These are phyloP conservation scores for Rubus idaeus DNA, from an alignment of 306 rosid species.

Conservation along the genomic window DNA sequence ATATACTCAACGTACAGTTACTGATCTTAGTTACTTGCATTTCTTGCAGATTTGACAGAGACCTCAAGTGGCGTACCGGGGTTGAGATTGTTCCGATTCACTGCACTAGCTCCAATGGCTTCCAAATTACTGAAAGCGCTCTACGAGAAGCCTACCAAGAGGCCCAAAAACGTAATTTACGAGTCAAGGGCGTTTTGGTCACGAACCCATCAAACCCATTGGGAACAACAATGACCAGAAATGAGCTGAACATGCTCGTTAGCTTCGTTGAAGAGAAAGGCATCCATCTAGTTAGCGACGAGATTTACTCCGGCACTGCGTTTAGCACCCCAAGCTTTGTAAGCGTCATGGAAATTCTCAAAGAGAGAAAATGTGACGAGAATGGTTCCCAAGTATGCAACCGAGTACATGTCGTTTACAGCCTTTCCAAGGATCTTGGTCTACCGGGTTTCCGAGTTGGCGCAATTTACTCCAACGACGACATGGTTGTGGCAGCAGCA, in stretches of 20 bases:
- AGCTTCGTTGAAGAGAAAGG: conserved; percentile 51
- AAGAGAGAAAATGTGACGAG: conserved; percentile 34
- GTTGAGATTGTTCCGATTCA: conserved; percentile 80
- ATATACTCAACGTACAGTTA: background rate
- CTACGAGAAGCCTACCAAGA: conserved; percentile 52
- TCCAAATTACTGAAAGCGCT: conserved; percentile 66
- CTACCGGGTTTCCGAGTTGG: conserved; percentile 85
- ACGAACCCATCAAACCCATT: conserved; percentile 90
- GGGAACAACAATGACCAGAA: conserved; percentile 59
- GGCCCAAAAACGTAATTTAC: conserved; percentile 52
- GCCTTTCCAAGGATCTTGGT: conserved; percentile 89
- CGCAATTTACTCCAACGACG: conserved; percentile 69
- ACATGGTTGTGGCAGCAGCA: conserved; percentile 57
- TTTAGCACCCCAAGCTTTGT: conserved; percentile 57
- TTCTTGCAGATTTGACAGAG: conserved; percentile 70
- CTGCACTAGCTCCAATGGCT: conserved; percentile 72
- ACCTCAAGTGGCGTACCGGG: conserved; percentile 80
- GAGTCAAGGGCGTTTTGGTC: conserved; percentile 77
- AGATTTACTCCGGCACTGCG: conserved; percentile 85
- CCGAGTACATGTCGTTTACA: conserved; percentile 68
- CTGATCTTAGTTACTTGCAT: conserved; percentile 30
- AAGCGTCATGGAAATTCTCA: conserved; percentile 71
- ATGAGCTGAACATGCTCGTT: conserved; percentile 57
- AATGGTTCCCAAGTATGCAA: conserved; percentile 25
- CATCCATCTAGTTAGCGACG: conserved; percentile 83